A percentile compares a stretch with the other conserved stretches of the same genome.
Conservation (phyloP, 352 stramenopile genomes). For the Phytophthora macrochlamydospora region DNA sequence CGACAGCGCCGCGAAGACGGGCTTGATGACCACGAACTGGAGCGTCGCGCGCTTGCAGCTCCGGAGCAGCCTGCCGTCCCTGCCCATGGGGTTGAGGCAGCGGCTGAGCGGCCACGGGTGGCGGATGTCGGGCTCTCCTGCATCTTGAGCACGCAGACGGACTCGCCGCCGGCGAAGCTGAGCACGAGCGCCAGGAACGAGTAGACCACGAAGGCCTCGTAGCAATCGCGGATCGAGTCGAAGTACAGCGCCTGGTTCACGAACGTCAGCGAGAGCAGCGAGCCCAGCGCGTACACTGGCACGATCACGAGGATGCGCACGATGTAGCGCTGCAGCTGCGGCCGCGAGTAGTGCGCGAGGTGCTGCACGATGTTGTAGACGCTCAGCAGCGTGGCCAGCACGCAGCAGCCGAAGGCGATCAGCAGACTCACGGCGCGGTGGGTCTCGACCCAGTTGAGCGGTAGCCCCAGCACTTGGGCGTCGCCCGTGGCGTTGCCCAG, state of each 20-base stretch:
- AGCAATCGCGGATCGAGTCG: constrained; percentile 90
- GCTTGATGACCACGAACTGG: constrained; percentile 94
- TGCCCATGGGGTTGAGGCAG: constrained; percentile 74
- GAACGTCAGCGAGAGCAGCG: constrained; percentile 82
- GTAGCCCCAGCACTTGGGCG: constrained; percentile 57
- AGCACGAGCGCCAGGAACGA: constrained; percentile 92
- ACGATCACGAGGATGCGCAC: constrained; percentile 89
- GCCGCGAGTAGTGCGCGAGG: constrained; percentile 82
- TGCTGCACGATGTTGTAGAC: constrained; percentile 90
- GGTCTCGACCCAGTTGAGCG: constrained; percentile 78
- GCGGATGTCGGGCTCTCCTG: constrained; percentile 80
- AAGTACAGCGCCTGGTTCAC: constrained; percentile 84
- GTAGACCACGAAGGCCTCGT: constrained; percentile 94
- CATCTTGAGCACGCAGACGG: constrained; percentile 89
- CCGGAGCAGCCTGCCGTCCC: constrained; percentile 83
- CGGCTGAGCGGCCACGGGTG: constrained; percentile 84
- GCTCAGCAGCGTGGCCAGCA: constrained; percentile 62
- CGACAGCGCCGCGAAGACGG: constrained; percentile 85
- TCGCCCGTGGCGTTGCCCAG: constrained; percentile 73
- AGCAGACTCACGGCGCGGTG: constrained; percentile 57
- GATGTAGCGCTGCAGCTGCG: constrained; percentile 88
- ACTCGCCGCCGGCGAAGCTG: constrained; percentile 88
- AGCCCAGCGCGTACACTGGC: constrained; percentile 87
- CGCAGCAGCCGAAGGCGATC: constrained; percentile 62
- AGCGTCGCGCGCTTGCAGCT: constrained; percentile 91